Base-by-base conservation (phyloP, 768 basidiomycete species). In the Boletus rex-veris region DNA sequence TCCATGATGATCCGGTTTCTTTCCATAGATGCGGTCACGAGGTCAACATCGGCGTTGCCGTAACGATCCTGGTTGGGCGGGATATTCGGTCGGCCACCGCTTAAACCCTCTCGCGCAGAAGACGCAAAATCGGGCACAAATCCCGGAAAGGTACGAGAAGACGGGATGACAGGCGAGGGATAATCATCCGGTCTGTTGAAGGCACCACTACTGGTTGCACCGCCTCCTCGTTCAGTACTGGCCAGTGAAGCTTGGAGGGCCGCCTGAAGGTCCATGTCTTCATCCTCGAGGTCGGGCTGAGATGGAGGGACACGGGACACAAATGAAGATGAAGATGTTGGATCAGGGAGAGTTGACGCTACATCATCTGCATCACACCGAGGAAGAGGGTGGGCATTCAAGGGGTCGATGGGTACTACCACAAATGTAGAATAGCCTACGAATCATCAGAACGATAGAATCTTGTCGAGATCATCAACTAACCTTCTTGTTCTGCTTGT, bases 261-360 rank as follows among this genome's bases (percentile, higher is more conserved):
- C 6, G 84, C 88, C 66, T 97, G 94, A 3, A 96, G 79, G 53
- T 92, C 90, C 61, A 84, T 79, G 67, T 97, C 93, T 64, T 93
- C 92, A 58, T 92, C 88, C 54, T 89, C 92, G 42, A 88, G 72
- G 3, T 74, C 80, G 30, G 54, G 19, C 5, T 61, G 58, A 14
- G 58, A 45, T n/a, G 62, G 42, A 48, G 41, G 39, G 14, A 52
- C 12, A 6, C 43, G 55, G 33, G 61, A 31, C 15, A 46, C 48
- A 15, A 58, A 36, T 26, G 55, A 39, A 41, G 67, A 49, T n/a
- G 73, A 62, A 11, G 76, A 74, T n/a, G 65, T 67, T 16, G 79
- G 77, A 63, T 84, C 82, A 19, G 85, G 77, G 9, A 90, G 74
- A 18, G 80, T 79, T 5, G 81, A 77, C 1, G 88, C 86, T 42